Percentiles rank a stretch among this genome's conserved stretches.
Evolutionary conservation across 1,284 basidiomycete genomes (phyloP).

Genomic region (Cutaneotrichosporon sp.): DNA sequence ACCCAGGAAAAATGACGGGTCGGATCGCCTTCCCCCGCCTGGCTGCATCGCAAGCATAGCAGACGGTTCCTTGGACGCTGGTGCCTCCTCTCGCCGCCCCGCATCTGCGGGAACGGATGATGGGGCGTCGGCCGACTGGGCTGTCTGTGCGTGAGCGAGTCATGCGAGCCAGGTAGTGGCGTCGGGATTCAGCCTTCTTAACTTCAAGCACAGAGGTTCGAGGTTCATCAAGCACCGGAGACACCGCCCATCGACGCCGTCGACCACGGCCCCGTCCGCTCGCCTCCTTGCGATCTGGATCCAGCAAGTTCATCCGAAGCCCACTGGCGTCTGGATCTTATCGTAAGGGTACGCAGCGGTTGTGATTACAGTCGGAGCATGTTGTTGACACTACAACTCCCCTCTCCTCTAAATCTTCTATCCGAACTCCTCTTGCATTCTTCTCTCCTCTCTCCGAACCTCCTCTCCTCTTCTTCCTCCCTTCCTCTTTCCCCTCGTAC

Average conservation of each 20-base stretch:
- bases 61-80: slow-evolving; percentile 15
- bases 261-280: not conserved
- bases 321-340: slow-evolving; percentile 16
- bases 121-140: slow-evolving; percentile 10
- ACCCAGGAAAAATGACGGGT: slow-evolving; percentile 12
- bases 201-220: not conserved
- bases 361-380: slow-evolving; percentile 19
- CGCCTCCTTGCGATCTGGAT: slow-evolving; percentile 11
- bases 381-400: slow-evolving; percentile 28
- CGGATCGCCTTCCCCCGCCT: slow-evolving; percentile 32
- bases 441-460: slow-evolving; percentile 13
- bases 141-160: slow-evolving; percentile 25
- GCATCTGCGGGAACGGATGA: slow-evolving; percentile 23
- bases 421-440: slow-evolving; percentile 14
- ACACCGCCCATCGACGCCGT: slow-evolving; percentile 14
- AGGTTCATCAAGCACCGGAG: not conserved
- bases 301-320: slow-evolving; percentile 10
- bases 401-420: slow-evolving; percentile 10
- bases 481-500: slow-evolving; percentile 14
- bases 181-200: slow-evolving; percentile 22
- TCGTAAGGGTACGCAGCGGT: slow-evolving; percentile 28
- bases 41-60: slow-evolving; percentile 31
- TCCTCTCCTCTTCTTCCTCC: slow-evolving; percentile 14
- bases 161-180: slow-evolving; percentile 32
- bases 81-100: slow-evolving; percentile 16